Conservation (phyloP, 2,329 filamentous ascomycete genomes). For the Nigrospora oryzae region DNA sequence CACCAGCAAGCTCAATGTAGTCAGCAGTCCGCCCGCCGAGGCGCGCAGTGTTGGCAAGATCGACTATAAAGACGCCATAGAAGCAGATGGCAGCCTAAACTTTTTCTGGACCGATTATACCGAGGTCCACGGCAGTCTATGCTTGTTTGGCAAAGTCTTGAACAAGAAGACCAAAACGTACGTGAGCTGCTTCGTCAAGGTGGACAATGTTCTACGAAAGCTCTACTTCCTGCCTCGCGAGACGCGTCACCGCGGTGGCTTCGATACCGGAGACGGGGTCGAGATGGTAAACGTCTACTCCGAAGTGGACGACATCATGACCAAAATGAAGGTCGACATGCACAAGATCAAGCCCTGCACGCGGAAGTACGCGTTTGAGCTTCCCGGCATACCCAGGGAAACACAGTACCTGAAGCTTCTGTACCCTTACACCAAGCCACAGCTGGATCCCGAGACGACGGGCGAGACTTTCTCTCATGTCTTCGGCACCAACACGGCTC, state of each 20-base stretch:
- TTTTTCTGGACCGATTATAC: constrained; percentile 98
- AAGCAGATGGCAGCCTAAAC: constrained; percentile 81
- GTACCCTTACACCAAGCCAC: constrained; percentile 82
- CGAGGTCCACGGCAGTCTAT: constrained; percentile 83
- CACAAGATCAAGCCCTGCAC: constrained; percentile 89
- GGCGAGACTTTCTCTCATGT: constrained; percentile 92
- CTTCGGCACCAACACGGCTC: constrained; percentile 84
- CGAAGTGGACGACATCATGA: constrained; percentile 85
- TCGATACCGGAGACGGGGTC: constrained; percentile 67
- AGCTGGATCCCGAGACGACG: constrained; percentile 58
- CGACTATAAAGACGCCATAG: constrained; percentile 75
- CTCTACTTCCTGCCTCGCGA: constrained; percentile 86
- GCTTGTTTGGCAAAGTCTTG: constrained; percentile 90
- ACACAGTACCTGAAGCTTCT: constrained; percentile 90
- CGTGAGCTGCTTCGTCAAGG: constrained; percentile 89
- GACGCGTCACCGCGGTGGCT: constrained; percentile 44
- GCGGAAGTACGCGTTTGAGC: constrained; percentile 92
- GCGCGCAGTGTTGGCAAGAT: constrained; percentile 67
- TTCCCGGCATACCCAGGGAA: constrained; percentile 79
- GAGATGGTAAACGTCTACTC: constrained; percentile 83
- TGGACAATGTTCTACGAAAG: constrained; percentile 90
- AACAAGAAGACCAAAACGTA: constrained; percentile 74
- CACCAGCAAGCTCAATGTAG: constrained; percentile 75
- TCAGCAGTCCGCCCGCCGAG: constrained; percentile 64
- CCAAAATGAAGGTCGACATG: constrained; percentile 73